Evolutionary conservation across 2,329 filamentous ascomycete species (phyloP), one percentile per base, ranked within the genome.

Genomic region (Claviceps sp.): DNA sequence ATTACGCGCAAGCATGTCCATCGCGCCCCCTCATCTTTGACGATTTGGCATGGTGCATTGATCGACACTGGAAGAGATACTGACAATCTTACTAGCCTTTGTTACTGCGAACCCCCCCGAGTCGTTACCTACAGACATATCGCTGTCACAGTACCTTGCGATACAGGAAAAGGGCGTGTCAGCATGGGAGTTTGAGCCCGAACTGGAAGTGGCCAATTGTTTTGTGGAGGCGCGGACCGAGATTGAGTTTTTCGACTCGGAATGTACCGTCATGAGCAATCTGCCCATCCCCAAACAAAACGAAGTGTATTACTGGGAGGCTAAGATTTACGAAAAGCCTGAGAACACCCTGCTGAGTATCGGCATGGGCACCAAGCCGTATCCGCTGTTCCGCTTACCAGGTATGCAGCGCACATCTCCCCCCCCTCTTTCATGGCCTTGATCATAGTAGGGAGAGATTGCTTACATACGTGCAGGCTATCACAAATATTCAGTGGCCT

Each of bases 121-220:
- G 68, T 97, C 93, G 7, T 73, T 91, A 54, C 89, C 93, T 63
- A 97, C 93, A 59, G 93, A 98, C 65, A 98, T 98, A 58, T 97
- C 93, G 22, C 73, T 98, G 57, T 97, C 93, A 38, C 93, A 98
- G 67, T 97, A 95, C 66, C 78, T 98, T 54, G 93, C 93, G 43
- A 98, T 98, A 59, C 93, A 98, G 72, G 93, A 98, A 72, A 98
- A 98, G 69, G 93, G 93, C 49, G 91, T 98, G n/a, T 95, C 93
- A 5, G 93, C 93, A 6, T 98, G 93, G 93, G 93, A 98, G 67
- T 98, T 98, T 63, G 93, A 97, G 67, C 93, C 93, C n/a, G 93
- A 98, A 68, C 73, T 97, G 38, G 93, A 98, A 69, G 96, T 97
- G 59, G 93, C 93, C 59, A 97, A 97, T 69, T 98, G 93, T 69